Base-by-base conservation (phyloP, 768 basidiomycete genomes). In the Boletus speciosus region DNA sequence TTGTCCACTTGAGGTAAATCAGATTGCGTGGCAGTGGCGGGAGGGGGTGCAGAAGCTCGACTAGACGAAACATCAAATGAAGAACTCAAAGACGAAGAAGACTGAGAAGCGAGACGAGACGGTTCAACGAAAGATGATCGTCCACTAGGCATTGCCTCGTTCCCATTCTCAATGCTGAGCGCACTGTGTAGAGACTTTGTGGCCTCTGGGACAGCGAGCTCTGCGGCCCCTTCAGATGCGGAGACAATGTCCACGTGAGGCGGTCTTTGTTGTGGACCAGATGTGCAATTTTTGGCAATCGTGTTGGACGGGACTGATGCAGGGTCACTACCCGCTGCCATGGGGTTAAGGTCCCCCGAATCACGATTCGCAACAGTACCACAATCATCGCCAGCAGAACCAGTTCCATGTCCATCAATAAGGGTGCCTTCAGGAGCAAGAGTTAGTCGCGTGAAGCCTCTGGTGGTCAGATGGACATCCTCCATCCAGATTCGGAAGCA, bases 401-500 rank as follows among this genome's bases (percentile, higher is more conserved):
- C 25, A 25, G 25, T 53, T 59, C 62, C 72, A 60, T 59, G 59
- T 62, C 68, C 72, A 72, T 76, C 71, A 73, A 55, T 21, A 59
- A 77, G 63, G 66, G 62, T 66, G 65, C 74, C 78, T 77, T 79
- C 66, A 67, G 62, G 34, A 60, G 61, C 41, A 73, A 68, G 61
- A 70, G 73, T 90, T 71, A 89, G 88, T 72, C 68, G 76, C 75
- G 78, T 75, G 81, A 77, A 80, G 76, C 72, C 69, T 74, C 58
- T 42, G 52, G 43, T 48, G 47, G 59, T 54, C 52, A 57, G 65
- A 75, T 69, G 77, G 74, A 71, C 72, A 74, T 72, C 73, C 75
- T 71, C 68, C 65, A 62, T 63, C 60, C 56, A 59, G 60, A 60
- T 71, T 72, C 72, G 74, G 72, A 68, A 68, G 71, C 71, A 69